phyloP scores from a whole-genome alignment of 257 asterid species.

The Osmanthus fragrans region DNA sequence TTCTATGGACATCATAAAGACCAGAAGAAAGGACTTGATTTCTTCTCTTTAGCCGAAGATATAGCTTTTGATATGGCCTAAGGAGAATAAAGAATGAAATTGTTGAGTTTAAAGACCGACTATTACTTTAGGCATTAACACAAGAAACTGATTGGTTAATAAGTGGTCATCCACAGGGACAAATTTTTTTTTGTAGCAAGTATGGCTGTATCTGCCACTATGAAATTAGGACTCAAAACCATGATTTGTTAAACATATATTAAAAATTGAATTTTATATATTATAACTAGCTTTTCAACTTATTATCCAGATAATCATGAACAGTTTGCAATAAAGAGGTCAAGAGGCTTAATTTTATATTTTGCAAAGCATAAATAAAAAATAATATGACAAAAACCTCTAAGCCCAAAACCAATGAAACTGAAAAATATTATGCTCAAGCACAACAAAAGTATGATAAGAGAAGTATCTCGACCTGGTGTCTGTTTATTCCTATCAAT shows the following conservation, averaged over 20 bases:
- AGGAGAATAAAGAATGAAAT: background rate
- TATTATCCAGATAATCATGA: background rate
- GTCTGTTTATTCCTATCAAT: too few species aligned
- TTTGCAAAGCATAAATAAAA: background rate
- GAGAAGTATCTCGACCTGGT: too few species aligned
- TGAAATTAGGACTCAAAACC: background rate
- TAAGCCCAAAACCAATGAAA: background rate
- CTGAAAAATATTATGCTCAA: constrained; percentile 1
- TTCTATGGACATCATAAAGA: background rate
- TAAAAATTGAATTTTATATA: background rate
- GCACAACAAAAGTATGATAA: too few species aligned
- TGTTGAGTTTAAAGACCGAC: background rate
- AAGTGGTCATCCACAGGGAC: background rate
- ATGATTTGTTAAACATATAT: background rate
- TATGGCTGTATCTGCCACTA: background rate
- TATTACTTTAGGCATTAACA: background rate
- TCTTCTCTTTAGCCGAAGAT: background rate
- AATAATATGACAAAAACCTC: background rate
- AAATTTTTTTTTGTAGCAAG: background rate
- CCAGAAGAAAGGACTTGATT: background rate
- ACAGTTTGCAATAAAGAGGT: constrained; percentile 9
- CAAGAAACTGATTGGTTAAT: background rate
- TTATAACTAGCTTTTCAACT: background rate
- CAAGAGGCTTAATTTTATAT: background rate
- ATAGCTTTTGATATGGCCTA: background rate